phyloP scores from a whole-genome alignment of 768 basidiomycete genomes.

The Steccherinum ochraceum region DNA sequence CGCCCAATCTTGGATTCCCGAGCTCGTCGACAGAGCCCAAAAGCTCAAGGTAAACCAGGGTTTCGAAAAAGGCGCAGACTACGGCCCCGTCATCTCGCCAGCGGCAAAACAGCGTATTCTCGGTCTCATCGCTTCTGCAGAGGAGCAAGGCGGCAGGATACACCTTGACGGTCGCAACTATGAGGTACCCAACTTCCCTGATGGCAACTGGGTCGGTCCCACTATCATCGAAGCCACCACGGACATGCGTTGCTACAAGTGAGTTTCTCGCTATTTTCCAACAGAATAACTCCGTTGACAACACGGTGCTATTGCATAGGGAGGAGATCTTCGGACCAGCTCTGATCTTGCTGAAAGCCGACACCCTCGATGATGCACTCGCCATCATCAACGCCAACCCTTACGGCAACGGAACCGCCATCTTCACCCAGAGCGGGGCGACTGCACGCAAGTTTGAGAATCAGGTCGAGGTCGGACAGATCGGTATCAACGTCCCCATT shows the following conservation, averaged over 20 bases:
- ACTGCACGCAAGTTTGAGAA: conserved; percentile 91
- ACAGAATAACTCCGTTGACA: too few species aligned
- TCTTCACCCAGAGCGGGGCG: conserved; percentile 95
- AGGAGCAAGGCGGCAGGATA: conserved; percentile 79
- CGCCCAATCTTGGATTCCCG: conserved; percentile 75
- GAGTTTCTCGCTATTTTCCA: conserved; percentile 19
- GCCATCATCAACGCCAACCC: conserved; percentile 83
- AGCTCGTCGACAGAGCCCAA: conserved; percentile 75
- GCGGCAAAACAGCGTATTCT: conserved; percentile 74
- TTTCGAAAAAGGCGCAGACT: conserved; percentile 80
- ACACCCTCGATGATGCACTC: conserved; percentile 86
- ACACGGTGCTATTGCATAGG: conserved; percentile 33
- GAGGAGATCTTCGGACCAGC: conserved; percentile 97
- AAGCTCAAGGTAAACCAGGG: conserved; percentile 83
- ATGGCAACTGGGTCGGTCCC: conserved; percentile 94
- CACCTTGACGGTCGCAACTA: conserved; percentile 78
- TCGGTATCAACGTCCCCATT: conserved; percentile 91
- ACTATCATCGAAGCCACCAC: conserved; percentile 80
- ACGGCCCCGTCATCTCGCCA: conserved; percentile 82
- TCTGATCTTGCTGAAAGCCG: conserved; percentile 67
- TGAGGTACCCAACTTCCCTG: conserved; percentile 63
- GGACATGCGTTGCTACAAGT: conserved; percentile 86
- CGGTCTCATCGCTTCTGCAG: conserved; percentile 64
- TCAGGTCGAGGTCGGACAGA: conserved; percentile 83
- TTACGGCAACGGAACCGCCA: conserved; percentile 92